Base-by-base conservation (phyloP, 257 asterid species). In the Gentiana straminea region DNA sequence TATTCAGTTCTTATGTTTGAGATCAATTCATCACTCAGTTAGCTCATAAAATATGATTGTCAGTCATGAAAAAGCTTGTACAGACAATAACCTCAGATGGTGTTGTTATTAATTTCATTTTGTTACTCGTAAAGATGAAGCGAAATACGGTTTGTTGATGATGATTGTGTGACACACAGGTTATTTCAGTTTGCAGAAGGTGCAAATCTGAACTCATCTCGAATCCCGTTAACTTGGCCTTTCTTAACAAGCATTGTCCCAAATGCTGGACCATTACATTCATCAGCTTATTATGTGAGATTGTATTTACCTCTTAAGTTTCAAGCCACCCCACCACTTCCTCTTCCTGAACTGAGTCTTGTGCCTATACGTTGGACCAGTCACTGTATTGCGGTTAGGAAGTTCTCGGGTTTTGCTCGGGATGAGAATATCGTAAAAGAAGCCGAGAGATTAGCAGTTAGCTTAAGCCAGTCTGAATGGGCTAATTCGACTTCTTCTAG, bases 221-320 rank as follows among this genome's bases (percentile, higher is more conserved):
- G 97, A 60, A 64, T 89, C 46, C 61, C 77, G 32, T 74, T 89
- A 79, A 85, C 94, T 0, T 74, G 66, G 55, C 97, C 97, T 10
- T 74, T 89, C 68, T 63, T 89, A 66, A 85, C 97, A 4, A 89
- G 95, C 79, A 71, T 79, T 3, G 95, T 81, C 66, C 95, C 94
- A 0, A 89, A 80, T 62, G 91, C 86, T 2, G 94, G 97, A 32
- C 97, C 95, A 49, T 86, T 88, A 44, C 88, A 79, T 64, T 83
- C 96, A 8, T 82, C 90, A 1, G 88, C 97, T 8, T 83, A 82
- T 79, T 58, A 49, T 13, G 82, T 83, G n/a, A 74, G 64, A 50
- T 59, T 83, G 34, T 81, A 85, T 41, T 64, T 89, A 52, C 94
- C 97, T 0, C 46, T 55, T 3, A 67, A 77, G 72, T 85, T 85